Evolutionary conservation across 2,329 filamentous ascomycete species (phyloP).

Genomic region (Sporothrix brasiliensis): DNA sequence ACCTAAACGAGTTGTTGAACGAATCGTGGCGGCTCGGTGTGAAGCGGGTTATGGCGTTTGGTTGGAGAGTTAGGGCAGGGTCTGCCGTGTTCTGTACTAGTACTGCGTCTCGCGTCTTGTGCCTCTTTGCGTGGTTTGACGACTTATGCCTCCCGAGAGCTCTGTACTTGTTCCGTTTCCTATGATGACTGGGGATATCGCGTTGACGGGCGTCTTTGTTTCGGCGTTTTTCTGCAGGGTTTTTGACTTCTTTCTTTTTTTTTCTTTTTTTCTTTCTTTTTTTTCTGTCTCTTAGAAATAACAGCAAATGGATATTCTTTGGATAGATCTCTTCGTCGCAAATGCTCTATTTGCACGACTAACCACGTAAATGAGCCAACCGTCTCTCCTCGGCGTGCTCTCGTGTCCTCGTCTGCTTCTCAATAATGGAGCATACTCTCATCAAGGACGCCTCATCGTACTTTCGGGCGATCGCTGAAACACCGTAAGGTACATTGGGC

Average conservation of each 20-base stretch:
- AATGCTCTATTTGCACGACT: neutral
- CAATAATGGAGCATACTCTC: conserved; percentile 68
- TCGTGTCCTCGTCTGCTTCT: conserved; percentile 56
- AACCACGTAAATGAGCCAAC: conserved; percentile 17
- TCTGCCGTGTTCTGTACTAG: conserved; percentile 14
- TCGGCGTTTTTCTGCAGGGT: neutral
- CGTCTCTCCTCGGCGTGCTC: conserved; percentile 38
- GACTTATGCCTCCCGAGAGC: neutral
- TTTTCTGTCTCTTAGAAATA: conserved; percentile 2
- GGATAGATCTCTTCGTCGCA: neutral
- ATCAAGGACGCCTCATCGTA: conserved; percentile 67
- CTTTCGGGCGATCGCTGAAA: conserved; percentile 63
- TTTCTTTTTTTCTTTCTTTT: neutral
- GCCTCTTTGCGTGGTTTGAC: conserved; percentile 6
- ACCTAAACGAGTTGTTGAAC: conserved; percentile 37
- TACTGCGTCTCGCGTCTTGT: neutral
- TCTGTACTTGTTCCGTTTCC: conserved; percentile 12
- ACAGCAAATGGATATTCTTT: conserved; percentile 7
- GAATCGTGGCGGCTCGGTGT: neutral
- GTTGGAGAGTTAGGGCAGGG: neutral
- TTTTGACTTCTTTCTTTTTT: neutral
- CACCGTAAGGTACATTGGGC: conserved; percentile 54
- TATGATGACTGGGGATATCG: neutral
- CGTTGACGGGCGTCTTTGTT: neutral
- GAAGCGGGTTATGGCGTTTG: neutral